phyloP scores from a whole-genome alignment of 805 yeast species.

The Debaryomyces prosopidis region DNA sequence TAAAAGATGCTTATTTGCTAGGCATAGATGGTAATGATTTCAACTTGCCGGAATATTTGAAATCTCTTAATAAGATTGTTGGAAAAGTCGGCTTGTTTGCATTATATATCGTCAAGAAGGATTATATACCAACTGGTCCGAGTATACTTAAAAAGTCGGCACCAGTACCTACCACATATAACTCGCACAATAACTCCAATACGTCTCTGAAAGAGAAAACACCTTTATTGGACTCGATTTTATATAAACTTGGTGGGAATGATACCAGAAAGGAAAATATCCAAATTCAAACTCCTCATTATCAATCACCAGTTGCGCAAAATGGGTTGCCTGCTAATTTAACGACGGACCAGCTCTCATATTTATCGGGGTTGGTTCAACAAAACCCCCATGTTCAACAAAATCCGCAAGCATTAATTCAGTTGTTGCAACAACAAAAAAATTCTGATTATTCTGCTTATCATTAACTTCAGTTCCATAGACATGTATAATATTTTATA shows the following conservation, averaged over 20 bases:
- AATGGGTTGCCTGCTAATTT: neutral
- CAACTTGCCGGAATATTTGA: constrained; percentile 22
- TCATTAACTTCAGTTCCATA: neutral
- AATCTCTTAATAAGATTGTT: constrained; percentile 10
- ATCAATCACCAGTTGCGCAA: neutral
- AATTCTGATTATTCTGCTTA: neutral
- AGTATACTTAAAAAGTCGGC: constrained; percentile 15
- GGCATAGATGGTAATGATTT: constrained; percentile 34
- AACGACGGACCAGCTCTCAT: constrained; percentile 10
- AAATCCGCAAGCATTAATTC: constrained; percentile 10
- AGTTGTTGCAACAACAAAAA: constrained; percentile 10
- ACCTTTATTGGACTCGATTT: constrained; percentile 21
- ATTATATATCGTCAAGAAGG: constrained; percentile 38
- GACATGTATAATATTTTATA: neutral
- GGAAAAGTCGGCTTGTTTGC: constrained; percentile 29
- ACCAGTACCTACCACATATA: constrained; percentile 2
- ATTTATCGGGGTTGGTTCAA: constrained; percentile 11
- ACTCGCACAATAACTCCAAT: neutral
- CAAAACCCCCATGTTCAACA: constrained; percentile 17
- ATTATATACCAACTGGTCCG: constrained; percentile 26
- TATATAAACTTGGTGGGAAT: constrained; percentile 24
- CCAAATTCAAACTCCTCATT: neutral
- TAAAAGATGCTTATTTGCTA: constrained; percentile 65
- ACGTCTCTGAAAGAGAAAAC: neutral
- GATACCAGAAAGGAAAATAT: neutral